Evolutionary conservation across 1,139 yeast species (phyloP), one percentile per base, ranked within the genome.

Genomic region (Candida albicans): DNA sequence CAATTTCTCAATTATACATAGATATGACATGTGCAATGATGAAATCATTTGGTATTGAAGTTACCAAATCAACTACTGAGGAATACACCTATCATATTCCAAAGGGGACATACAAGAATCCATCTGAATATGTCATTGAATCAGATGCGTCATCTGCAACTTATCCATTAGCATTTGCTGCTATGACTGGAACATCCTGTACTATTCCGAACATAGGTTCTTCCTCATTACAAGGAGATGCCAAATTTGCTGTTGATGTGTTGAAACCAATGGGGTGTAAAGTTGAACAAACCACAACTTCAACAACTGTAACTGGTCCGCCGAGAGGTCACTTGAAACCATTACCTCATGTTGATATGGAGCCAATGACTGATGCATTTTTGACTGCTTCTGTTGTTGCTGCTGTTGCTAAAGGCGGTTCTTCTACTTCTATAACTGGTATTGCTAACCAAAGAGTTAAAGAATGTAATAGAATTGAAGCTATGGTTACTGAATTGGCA

Each of bases 111-210:
- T 93, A 95, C 62, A 67, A 64, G 37, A 89, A 91, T 52, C 99
- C 99, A 14, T 51, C 73, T 2, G 93, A 84, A 56, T 93, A 93
- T 58, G 87, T 86, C 30, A 82, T 93, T 53, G 99, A 93, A 66
- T 87, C 96, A 9, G 99, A 93, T 67, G 99, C 99, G n/a, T 89
- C 97, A 24, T 88, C 97, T 15, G 98, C 99, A 1, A 95, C 99
- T 10, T 93, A 93, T 59, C 99, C 99, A 37, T 76, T 93, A 54
- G 99, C 99, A 0, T 88, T 87, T 68, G 99, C 99, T 47, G 99
- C 99, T n/a, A 72, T 93, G 70, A 90, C 96, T 2, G 98, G 98
- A 28, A 82, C 96, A 11, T 83, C 90, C 10, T 89, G 95, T 51
- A 89, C 96, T 1, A 79, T 93, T 53, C 99, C 99, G 47, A 93